A percentile compares a stretch with the other conserved stretches of the same genome.
These are phyloP conservation scores for Lipomyces spencermartinsiae DNA, from an alignment of 805 yeast species.

Conservation along the genomic window DNA sequence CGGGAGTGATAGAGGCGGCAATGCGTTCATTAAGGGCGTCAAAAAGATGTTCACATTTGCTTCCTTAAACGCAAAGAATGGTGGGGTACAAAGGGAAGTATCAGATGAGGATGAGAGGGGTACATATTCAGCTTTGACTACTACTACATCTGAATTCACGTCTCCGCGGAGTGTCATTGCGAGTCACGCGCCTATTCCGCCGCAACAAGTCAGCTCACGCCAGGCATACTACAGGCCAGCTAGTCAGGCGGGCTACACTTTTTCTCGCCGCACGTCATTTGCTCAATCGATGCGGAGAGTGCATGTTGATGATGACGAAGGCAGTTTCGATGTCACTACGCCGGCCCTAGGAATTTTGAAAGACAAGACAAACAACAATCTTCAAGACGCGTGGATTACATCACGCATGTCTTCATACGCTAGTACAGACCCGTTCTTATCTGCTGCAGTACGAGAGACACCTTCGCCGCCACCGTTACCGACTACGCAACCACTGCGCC, in stretches of 20 bases:
- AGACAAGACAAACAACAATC: conserved; percentile 12
- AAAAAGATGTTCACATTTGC: conserved; percentile 9
- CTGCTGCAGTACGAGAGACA: not conserved
- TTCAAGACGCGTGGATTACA: not conserved
- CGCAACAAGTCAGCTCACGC: conserved; percentile 8
- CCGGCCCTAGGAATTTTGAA: not conserved
- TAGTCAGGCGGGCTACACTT: not conserved
- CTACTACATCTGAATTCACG: not conserved
- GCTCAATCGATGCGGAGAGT: not conserved
- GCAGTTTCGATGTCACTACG: not conserved
- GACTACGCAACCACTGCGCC: conserved; percentile 1
- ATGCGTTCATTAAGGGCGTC: conserved; percentile 8
- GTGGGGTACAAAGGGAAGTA: not conserved
- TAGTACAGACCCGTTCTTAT: conserved; percentile 9
- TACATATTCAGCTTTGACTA: not conserved
- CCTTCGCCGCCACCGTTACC: not conserved
- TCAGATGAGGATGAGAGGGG: conserved; percentile 7
- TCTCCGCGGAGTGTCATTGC: not conserved
- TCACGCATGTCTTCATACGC: conserved; percentile 12
- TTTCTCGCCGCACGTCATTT: not conserved
- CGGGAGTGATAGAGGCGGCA: not conserved
- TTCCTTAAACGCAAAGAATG: not conserved
- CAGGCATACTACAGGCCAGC: conserved; percentile 12
- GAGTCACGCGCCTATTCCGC: conserved; percentile 6
- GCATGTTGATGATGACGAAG: not conserved